Evolutionary conservation across 2,329 filamentous ascomycete genomes (phyloP).

Genomic region (Botryosphaeria agaves): DNA sequence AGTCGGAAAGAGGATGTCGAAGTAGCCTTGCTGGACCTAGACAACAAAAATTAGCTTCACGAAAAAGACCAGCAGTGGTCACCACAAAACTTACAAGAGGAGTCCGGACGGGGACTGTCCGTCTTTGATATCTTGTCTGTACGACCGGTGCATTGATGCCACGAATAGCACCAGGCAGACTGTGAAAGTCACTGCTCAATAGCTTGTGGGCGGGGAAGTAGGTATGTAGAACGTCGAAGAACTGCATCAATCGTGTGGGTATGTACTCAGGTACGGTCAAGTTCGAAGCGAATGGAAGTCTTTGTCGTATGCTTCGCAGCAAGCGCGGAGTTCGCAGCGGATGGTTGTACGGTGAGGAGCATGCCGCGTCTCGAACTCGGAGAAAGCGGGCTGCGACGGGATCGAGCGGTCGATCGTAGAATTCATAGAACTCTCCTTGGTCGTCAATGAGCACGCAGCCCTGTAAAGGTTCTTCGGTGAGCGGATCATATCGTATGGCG

Average conservation of each 20-base stretch:
- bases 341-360: slow-evolving; percentile 41
- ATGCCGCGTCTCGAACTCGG: slow-evolving; percentile 63
- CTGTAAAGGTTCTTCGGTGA: slow-evolving; percentile 69
- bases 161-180: slow-evolving; percentile 61
- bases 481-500: slow-evolving; percentile 72
- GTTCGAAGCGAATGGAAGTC: slow-evolving; percentile 55
- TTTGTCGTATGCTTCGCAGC: slow-evolving; percentile 43
- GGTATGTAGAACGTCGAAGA: slow-evolving; percentile 77
- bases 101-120: slow-evolving; percentile 77
- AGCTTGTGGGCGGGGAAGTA: slow-evolving; percentile 86
- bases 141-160: slow-evolving; percentile 90
- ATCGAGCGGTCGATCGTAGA: slow-evolving; percentile 68
- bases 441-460: slow-evolving; percentile 74
- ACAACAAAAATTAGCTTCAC: slow-evolving; percentile 1
- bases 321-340: slow-evolving; percentile 37
- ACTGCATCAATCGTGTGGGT: slow-evolving; percentile 86
- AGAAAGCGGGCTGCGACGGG: slow-evolving; percentile 70
- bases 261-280: slow-evolving; percentile 81
- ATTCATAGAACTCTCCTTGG: slow-evolving; percentile 84
- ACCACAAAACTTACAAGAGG: slow-evolving; percentile 58
- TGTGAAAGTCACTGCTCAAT: slow-evolving; percentile 79
- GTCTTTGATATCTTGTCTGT: slow-evolving; percentile 77
- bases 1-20: slow-evolving; percentile 96
- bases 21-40: slow-evolving; percentile 96
- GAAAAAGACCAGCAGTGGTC: not conserved